Evolutionary conservation across 2,329 filamentous ascomycete genomes (phyloP), one percentile per base, ranked within the genome.

Genomic region (Dactylellina sp.): DNA sequence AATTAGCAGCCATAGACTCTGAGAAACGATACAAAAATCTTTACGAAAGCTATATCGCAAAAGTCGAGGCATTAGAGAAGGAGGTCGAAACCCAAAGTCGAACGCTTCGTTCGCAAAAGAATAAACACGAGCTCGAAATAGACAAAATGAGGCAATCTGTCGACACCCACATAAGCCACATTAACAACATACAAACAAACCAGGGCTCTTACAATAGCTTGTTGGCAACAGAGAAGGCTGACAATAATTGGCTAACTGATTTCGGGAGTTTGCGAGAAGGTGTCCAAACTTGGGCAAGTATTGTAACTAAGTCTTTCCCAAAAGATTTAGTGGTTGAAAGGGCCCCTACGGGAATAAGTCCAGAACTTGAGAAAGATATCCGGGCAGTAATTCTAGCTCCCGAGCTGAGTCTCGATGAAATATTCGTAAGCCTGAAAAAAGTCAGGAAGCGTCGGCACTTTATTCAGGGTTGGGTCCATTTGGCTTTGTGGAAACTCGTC

Each of bases 401-500:
- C 4, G 39, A n/a, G 2, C 14, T 44, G 5, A 59, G 39, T 28
- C 20, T 59, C 14, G 55, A 59, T 24, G 11, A 46, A 22, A 46
- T 59, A 44, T 47, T 59, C 16, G 11, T 22, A 9, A 39, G 14
- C 3, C 16, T 59, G 22, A 59, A 59, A 37, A 39, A 39, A 1
- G 12, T 1, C 7, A 59, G 32, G 22, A 59, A 59, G 16, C 55
- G 39, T 18, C 55, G 55, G 1, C 18, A 28, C 11, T 59, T 59
- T 47, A 7, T 59, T 28, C 55, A 59, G 22, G 55, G 55, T 1
- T 59, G 55, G 55, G 25, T 46, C 25, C 37, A 59, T 39, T 14
- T 59, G 14, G 32, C 12, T 9, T 14, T 59, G 11, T 59, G 55
- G 20, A 59, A 59, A 24, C 32, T 46, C 6, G 55, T 59, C 7